Conservation (phyloP, 2,329 filamentous ascomycete species). For the Xylaria sp. region DNA sequence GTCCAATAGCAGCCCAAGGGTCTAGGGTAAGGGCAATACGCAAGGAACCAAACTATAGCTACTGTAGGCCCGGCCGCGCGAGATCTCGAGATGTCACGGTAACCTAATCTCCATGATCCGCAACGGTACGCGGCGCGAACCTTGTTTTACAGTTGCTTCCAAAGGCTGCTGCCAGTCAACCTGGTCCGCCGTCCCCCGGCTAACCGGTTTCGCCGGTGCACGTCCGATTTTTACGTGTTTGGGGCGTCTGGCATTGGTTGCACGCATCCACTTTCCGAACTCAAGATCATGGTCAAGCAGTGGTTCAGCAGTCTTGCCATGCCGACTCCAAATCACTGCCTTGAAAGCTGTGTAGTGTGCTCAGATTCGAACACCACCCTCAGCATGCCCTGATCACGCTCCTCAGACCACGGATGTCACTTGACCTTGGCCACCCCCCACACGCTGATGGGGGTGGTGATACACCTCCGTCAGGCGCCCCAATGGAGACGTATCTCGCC, state of each 20-base stretch:
- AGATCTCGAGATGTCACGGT: conserved; percentile 22
- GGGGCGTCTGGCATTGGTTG: conserved; percentile 9
- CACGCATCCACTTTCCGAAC: conserved; percentile 7
- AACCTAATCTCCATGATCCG: conserved; percentile 31
- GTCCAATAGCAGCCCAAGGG: not conserved
- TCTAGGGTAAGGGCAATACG: not conserved
- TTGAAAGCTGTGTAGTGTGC: conserved; percentile 12
- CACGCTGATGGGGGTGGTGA: conserved; percentile 36
- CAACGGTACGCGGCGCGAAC: conserved; percentile 33
- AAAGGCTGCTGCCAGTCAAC: not conserved
- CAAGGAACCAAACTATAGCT: not conserved
- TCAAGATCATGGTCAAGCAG: not conserved
- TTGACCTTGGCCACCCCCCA: conserved; percentile 42
- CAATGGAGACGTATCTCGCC: conserved; percentile 30
- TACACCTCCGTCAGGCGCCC: conserved; percentile 43
- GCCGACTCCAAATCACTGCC: conserved; percentile 1
- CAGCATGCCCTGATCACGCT: conserved; percentile 41
- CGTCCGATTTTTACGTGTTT: conserved; percentile 8
- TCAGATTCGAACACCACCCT: conserved; percentile 30
- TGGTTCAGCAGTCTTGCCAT: conserved; percentile 1
- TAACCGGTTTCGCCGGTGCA: conserved; percentile 13
- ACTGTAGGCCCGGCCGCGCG: conserved; percentile 8
- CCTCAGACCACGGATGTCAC: conserved; percentile 41
- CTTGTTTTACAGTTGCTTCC: conserved; percentile 30
- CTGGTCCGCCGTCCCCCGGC: conserved; percentile 16